A percentile compares a stretch with the other conserved stretches of the same genome.
Conservation (phyloP, 805 yeast genomes). For the Cyberlindnera xishuangbannaensis region DNA sequence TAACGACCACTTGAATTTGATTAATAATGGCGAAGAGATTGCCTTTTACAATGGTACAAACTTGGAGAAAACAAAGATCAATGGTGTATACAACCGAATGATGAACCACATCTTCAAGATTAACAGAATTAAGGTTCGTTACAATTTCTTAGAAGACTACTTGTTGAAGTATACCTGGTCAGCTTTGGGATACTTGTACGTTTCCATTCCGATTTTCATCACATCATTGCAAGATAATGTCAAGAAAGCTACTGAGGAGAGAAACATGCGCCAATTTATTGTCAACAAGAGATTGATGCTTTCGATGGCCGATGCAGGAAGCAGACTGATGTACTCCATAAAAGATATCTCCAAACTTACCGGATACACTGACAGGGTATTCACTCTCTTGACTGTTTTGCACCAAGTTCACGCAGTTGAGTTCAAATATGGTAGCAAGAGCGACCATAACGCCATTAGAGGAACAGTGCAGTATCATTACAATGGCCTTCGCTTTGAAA, state of each 20-base stretch:
- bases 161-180: constrained; percentile 91
- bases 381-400: constrained; percentile 64
- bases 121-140: constrained; percentile 55
- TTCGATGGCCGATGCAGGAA: constrained; percentile 92
- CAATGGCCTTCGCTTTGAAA: constrained; percentile 76
- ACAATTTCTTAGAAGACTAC: constrained; percentile 77
- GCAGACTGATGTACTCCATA: constrained; percentile 88
- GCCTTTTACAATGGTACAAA: constrained; percentile 88
- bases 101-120: constrained; percentile 48
- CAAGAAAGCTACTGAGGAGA: constrained; percentile 33
- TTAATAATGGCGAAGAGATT: constrained; percentile 87
- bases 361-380: constrained; percentile 85
- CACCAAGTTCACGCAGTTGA: constrained; percentile 72
- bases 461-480: constrained; percentile 80
- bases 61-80: constrained; percentile 66
- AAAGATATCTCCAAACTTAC: constrained; percentile 88
- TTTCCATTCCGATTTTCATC: constrained; percentile 81
- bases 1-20: constrained; percentile 77
- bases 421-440: constrained; percentile 34
- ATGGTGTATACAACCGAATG: constrained; percentile 51
- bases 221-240: constrained; percentile 34
- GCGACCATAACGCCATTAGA: constrained; percentile 46
- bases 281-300: constrained; percentile 87
- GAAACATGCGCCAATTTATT: constrained; percentile 79
- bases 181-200: constrained; percentile 87